phyloP scores from a whole-genome alignment of 2,329 filamentous ascomycete genomes.

The Colletotrichum tanaceti region DNA sequence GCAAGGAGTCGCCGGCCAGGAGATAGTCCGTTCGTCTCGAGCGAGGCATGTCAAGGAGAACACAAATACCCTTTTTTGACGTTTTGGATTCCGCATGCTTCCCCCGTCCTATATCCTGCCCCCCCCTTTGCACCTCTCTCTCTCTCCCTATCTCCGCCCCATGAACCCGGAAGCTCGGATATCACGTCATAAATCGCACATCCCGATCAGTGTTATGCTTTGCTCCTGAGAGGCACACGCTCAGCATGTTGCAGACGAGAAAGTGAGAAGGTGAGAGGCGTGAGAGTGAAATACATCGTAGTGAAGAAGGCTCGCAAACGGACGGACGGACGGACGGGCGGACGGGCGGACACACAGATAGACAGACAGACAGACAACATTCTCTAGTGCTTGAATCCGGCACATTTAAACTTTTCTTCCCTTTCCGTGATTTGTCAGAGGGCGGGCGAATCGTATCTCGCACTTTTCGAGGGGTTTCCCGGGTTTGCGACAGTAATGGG shows the following conservation, averaged over 20 bases:
- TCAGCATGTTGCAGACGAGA: no score
- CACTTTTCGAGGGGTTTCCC: neutral
- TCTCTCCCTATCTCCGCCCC: neutral
- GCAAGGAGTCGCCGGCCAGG: neutral
- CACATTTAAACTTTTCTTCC: neutral
- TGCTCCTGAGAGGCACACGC: neutral
- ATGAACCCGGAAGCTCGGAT: conserved; percentile 33
- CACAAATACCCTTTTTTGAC: conserved; percentile 12
- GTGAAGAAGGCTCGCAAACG: neutral
- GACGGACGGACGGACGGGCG: neutral
- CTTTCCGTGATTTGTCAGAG: neutral
- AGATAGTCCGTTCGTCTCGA: conserved; percentile 36
- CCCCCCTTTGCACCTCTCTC: no score
- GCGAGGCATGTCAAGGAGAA: conserved; percentile 22
- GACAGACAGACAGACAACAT: neutral
- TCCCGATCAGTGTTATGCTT: conserved; percentile 9
- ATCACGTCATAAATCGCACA: conserved; percentile 34
- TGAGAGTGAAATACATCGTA: no score
- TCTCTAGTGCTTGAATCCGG: neutral
- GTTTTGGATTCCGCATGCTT: conserved; percentile 26
- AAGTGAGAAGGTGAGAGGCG: no score
- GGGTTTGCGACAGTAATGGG: conserved; percentile 15
- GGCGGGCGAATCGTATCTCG: neutral
- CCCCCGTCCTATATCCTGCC: neutral
- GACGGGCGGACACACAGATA: no score